These are phyloP conservation scores for Hymenoscyphus infarciens DNA, from an alignment of 2,329 filamentous ascomycete genomes.

Conservation along the genomic window DNA sequence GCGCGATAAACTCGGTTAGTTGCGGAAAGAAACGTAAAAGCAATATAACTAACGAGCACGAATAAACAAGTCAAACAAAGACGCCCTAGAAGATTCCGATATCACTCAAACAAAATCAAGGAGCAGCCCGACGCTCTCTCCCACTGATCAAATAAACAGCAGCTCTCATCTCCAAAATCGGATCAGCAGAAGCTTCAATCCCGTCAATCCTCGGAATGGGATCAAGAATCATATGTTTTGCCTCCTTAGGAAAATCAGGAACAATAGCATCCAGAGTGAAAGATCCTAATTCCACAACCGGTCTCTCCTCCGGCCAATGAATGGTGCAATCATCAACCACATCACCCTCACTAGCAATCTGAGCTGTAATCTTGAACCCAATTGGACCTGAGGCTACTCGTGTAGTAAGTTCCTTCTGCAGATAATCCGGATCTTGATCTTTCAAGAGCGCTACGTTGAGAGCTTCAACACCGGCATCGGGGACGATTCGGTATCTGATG, in stretches of 20 bases:
- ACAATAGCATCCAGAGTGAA: constrained; percentile 43
- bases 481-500: constrained; percentile 48
- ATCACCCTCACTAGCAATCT: constrained; percentile 48
- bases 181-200: constrained; percentile 50
- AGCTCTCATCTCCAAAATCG: constrained; percentile 53
- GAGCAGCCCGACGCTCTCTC: constrained; percentile 47
- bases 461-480: constrained; percentile 41
- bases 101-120: background rate
- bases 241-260: constrained; percentile 40
- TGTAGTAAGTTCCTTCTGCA: constrained; percentile 46
- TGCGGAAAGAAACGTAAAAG: too few species aligned
- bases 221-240: constrained; percentile 55
- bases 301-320: constrained; percentile 50
- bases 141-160: constrained; percentile 54
- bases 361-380: constrained; percentile 46
- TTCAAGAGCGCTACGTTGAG: constrained; percentile 40
- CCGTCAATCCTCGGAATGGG: constrained; percentile 53
- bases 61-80: too few species aligned
- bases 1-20: too few species aligned
- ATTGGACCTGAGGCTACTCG: constrained; percentile 38
- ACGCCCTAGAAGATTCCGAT: background rate
- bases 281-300: constrained; percentile 48
- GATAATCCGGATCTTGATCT: constrained; percentile 41
- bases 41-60: background rate
- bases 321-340: constrained; percentile 45